Percentiles rank a stretch among this genome's conserved stretches.
These are phyloP conservation scores for Aspergillus sergii DNA, from an alignment of 2,329 filamentous ascomycete species.

Conservation along the genomic window DNA sequence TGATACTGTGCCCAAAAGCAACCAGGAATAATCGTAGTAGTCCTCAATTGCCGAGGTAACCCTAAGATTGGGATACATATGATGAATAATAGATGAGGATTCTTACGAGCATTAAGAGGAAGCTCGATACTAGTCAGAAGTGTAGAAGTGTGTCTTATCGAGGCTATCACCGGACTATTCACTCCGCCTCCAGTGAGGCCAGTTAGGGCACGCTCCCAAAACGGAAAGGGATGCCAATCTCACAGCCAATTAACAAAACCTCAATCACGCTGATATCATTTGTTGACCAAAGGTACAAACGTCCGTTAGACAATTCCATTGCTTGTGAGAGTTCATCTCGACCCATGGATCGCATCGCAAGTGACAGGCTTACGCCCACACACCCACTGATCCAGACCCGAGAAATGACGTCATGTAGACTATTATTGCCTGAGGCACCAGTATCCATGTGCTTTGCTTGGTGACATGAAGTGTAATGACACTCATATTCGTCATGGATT, in stretches of 20 bases:
- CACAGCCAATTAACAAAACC: neutral
- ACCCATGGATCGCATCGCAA: neutral
- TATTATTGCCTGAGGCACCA: neutral
- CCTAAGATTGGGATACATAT: neutral
- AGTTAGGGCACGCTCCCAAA: neutral
- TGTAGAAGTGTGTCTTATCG: neutral
- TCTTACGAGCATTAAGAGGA: too few relatives aligned
- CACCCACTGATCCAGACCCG: neutral
- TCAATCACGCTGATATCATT: neutral
- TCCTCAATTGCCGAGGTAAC: neutral
- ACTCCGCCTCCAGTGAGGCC: neutral
- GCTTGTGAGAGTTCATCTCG: neutral
- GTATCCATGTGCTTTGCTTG: neutral
- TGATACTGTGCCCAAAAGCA: too few relatives aligned
- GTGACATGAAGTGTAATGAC: neutral
- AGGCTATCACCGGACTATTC: neutral
- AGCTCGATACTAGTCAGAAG: neutral
- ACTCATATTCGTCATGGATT: slow-evolving; percentile 2
- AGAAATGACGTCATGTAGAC: neutral
- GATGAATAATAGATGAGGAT: neutral
- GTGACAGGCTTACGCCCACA: neutral
- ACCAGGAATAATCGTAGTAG: too few relatives aligned
- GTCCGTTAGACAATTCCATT: neutral
- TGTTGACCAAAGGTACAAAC: neutral
- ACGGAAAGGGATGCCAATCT: neutral